A percentile compares a stretch with the other conserved stretches of the same genome.
These are phyloP conservation scores for Didymella lethalis DNA, from an alignment of 2,329 filamentous ascomycete genomes.

Conservation along the genomic window DNA sequence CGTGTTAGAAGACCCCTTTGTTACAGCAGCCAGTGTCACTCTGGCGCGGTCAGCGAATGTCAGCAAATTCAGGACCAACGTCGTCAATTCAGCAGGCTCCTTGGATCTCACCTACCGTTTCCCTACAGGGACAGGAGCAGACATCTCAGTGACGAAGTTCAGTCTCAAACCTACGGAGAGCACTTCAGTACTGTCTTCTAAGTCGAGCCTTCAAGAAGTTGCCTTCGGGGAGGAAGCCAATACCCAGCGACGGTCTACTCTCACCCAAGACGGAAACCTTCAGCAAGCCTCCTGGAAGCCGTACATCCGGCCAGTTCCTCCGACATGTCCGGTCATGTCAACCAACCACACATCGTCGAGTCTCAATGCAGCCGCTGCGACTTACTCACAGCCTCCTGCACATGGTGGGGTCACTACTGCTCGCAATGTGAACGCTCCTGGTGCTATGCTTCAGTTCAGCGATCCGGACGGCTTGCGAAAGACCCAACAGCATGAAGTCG, in stretches of 20 bases:
- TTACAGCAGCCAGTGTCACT: slow-evolving; percentile 19
- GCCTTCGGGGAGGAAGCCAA: slow-evolving; percentile 34
- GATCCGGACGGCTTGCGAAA: slow-evolving; percentile 36
- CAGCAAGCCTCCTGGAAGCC: not conserved
- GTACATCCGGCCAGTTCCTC: slow-evolving; percentile 14
- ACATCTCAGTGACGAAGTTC: no score
- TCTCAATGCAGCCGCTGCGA: slow-evolving; percentile 29
- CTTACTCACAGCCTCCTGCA: slow-evolving; percentile 22
- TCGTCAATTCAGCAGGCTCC: slow-evolving; percentile 18
- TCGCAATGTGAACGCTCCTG: slow-evolving; percentile 18
- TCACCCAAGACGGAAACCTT: not conserved
- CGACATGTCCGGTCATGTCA: slow-evolving; percentile 10
- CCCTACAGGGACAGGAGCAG: slow-evolving; percentile 22
- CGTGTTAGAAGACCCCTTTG: slow-evolving; percentile 40
- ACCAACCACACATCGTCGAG: slow-evolving; percentile 16
- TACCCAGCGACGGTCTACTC: slow-evolving; percentile 10
- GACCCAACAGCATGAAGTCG: slow-evolving; percentile 29
- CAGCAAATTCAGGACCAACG: slow-evolving; percentile 1
- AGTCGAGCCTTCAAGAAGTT: slow-evolving; percentile 26
- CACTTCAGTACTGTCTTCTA: not conserved
- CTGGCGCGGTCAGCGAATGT: slow-evolving; percentile 1
- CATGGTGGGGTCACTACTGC: not conserved
- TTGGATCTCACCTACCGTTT: slow-evolving; percentile 42
- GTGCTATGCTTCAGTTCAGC: slow-evolving; percentile 34
- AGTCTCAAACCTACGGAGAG: not conserved